A percentile compares a stretch with the other conserved stretches of the same genome.
These are phyloP conservation scores for Taxillus chinensis DNA, from an alignment of 164 flowering plant species.

Conservation along the genomic window DNA sequence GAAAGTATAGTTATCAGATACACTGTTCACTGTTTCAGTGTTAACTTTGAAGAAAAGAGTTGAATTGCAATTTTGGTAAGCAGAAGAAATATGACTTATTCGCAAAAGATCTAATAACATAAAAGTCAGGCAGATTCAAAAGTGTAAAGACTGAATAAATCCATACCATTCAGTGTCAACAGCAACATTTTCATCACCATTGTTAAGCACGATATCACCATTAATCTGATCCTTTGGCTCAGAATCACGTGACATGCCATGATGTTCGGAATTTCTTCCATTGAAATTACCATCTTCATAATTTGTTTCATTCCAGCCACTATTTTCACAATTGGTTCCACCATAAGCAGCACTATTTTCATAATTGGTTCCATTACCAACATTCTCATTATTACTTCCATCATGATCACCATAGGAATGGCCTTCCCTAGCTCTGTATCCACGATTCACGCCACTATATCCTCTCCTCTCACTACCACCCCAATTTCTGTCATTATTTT, in stretches of 20 bases:
- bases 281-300: too few relatives aligned
- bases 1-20: too few relatives aligned
- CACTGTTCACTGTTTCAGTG: too few relatives aligned
- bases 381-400: slow-evolving; percentile 7
- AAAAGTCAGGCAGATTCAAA: background rate
- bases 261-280: too few relatives aligned
- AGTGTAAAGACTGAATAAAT: background rate
- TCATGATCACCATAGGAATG: slow-evolving; percentile 14
- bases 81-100: too few relatives aligned
- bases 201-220: slow-evolving; percentile 8
- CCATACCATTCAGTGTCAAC: slow-evolving; percentile 14
- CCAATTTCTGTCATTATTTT: too few relatives aligned
- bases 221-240: slow-evolving; percentile 11
- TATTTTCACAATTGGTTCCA: too few relatives aligned
- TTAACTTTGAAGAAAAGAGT: too few relatives aligned
- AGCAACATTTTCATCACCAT: background rate
- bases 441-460: slow-evolving; percentile 7
- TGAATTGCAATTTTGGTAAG: too few relatives aligned
- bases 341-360: too few relatives aligned
- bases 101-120: background rate
- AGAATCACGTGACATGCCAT: background rate
- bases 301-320: too few relatives aligned
- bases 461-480: slow-evolving; percentile 5
- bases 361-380: background rate
- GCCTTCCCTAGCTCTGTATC: slow-evolving; percentile 9